Conservation (phyloP, 345 rosid species). For the Euphorbia pulcherrima region DNA sequence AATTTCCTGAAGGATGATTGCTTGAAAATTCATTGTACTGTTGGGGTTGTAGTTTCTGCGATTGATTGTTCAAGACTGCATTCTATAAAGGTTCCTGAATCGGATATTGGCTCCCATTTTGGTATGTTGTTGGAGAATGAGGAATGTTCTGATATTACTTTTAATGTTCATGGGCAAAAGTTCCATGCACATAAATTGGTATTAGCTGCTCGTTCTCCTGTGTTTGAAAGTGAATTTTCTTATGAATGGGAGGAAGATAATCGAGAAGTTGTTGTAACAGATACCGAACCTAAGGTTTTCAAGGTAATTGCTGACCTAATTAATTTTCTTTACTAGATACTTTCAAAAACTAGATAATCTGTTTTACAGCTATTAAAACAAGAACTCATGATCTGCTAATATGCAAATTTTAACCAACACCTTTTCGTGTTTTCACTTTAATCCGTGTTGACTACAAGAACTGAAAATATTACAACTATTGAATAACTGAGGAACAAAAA, state of each 20-base stretch:
- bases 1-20: slow-evolving; percentile 90
- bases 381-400: too few species aligned
- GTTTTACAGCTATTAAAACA: neutral
- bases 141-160: slow-evolving; percentile 72
- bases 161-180: slow-evolving; percentile 68
- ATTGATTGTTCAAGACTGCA: slow-evolving; percentile 75
- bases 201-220: slow-evolving; percentile 78
- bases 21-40: slow-evolving; percentile 80
- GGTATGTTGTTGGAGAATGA: slow-evolving; percentile 75
- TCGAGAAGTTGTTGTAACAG: slow-evolving; percentile 47
- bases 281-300: slow-evolving; percentile 81
- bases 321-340: slow-evolving; percentile 4
- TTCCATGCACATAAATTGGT: slow-evolving; percentile 81
- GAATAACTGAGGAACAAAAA: neutral
- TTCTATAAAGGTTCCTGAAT: slow-evolving; percentile 76
- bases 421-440: neutral
- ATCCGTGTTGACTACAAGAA: neutral
- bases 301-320: slow-evolving; percentile 41
- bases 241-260: slow-evolving; percentile 58
- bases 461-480: neutral
- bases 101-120: slow-evolving; percentile 80
- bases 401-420: neutral
- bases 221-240: slow-evolving; percentile 62
- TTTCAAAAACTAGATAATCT: too few species aligned
- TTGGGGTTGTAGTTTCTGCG: slow-evolving; percentile 88